Evolutionary conservation across 371 early-diverging fungal genomes (phyloP), one percentile per base, ranked within the genome.

Genomic region (Mortierella sp.): DNA sequence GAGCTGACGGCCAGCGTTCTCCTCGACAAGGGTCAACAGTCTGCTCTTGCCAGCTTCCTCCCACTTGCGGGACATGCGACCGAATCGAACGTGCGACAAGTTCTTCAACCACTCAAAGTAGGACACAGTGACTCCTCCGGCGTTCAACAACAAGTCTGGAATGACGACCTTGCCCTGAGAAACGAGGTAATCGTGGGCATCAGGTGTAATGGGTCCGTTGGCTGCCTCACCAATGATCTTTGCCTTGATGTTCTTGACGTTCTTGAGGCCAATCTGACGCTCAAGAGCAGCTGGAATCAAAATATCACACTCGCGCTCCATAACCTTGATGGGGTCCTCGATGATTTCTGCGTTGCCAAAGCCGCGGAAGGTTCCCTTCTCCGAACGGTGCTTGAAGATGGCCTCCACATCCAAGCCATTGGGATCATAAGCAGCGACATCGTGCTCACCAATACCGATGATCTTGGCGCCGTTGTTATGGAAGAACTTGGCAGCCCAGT

Each of bases 31-130:
- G 12, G 82, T 82, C 60, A 94, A 72, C 50, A 95, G 82, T 85
- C 91, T 90, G 55, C 80, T 69, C 72, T 93, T 93, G 72, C 92
- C 90, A 45, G 87, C 82, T 68, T 95, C 95, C 71, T 94, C 95
- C 94, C 94, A 95, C 66, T 89, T 89, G 84, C 93, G 92, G 80
- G 93, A 94, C 92, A 95, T 91, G 78, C 95, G 93, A 51, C 95
- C 95, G 60, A 95, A 94, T 43, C 95, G 89, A 59, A 95, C 90
- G 69, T 95, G 95, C 34, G 90, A 89, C 61, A 94, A 82, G 74
- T 72, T 76, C 70, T 76, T 76, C 58, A 76, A 49, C 76, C 76
- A 76, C 61, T 88, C 88, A 82, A 91, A 94, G 83, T 94, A 94
- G 8, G 91, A 91, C 19, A 92, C 91, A 26, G 93, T 92, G 47